These are phyloP conservation scores for Prunus fruticosa DNA, from an alignment of 306 rosid species.

Conservation along the genomic window DNA sequence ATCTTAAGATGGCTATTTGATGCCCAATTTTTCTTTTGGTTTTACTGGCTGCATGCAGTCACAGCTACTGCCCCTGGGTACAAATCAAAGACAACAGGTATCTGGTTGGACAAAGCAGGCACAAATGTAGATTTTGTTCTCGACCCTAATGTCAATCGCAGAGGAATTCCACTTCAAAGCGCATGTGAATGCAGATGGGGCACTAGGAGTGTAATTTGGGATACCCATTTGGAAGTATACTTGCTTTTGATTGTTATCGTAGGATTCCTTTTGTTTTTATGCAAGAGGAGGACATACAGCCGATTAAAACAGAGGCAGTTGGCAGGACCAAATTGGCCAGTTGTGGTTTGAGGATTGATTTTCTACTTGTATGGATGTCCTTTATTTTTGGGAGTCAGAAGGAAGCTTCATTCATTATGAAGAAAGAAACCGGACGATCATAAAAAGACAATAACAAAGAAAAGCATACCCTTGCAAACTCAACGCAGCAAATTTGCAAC, in stretches of 20 bases:
- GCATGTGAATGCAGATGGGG: conserved; percentile 52
- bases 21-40: conserved; percentile 8
- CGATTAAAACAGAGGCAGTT: conserved; percentile 46
- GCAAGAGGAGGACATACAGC: conserved; percentile 47
- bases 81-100: conserved; percentile 66
- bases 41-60: conserved; percentile 51
- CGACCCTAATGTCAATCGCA: conserved; percentile 46
- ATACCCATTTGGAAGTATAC: conserved; percentile 48
- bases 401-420: not conserved
- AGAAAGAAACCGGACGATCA: not conserved
- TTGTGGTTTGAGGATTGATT: conserved; percentile 27
- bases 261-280: conserved; percentile 60
- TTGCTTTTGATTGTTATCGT: conserved; percentile 44
- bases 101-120: conserved; percentile 71
- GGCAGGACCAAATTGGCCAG: conserved; percentile 43
- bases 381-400: not conserved
- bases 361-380: conserved; percentile 15
- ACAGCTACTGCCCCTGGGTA: conserved; percentile 64
- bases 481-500: not conserved
- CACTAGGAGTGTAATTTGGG: conserved; percentile 41
- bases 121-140: conserved; percentile 80
- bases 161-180: conserved; percentile 40
- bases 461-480: not conserved
- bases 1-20: not conserved
- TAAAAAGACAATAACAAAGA: not conserved